Evolutionary conservation across 352 stramenopile genomes (phyloP).

Genomic region (Pythium angustatum): DNA sequence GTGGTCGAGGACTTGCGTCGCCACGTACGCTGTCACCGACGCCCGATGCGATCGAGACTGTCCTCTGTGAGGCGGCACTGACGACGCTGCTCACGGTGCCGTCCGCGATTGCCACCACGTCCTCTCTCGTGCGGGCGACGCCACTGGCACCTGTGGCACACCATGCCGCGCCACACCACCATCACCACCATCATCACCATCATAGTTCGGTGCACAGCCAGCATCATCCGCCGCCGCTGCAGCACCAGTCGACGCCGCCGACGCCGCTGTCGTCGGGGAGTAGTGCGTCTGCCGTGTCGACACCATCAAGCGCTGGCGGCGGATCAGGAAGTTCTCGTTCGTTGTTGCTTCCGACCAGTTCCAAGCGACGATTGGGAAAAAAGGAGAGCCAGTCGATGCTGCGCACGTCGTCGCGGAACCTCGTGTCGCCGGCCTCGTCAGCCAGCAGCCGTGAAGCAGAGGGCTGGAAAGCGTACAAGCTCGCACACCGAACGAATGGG

Average conservation of each 20-base stretch:
- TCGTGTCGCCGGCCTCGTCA: conserved; percentile 24
- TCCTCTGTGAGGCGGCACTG: conserved; percentile 52
- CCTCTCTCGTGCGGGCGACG: background rate
- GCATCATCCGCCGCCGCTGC: background rate
- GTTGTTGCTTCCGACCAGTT: conserved; percentile 10
- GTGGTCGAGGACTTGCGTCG: background rate
- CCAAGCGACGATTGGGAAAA: conserved; percentile 28
- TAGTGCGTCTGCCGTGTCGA: conserved; percentile 1
- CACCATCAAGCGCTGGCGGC: background rate
- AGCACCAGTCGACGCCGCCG: conserved; percentile 1
- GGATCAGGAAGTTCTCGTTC: conserved; percentile 10
- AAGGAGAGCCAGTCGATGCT: conserved; percentile 26
- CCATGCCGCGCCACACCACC: background rate
- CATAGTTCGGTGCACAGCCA: background rate
- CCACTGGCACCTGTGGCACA: conserved; percentile 1
- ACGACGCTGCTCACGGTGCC: conserved; percentile 16
- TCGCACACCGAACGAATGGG: conserved; percentile 60
- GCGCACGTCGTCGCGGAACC: conserved; percentile 24
- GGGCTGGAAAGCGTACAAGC: conserved; percentile 62
- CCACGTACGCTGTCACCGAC: background rate
- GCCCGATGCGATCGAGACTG: conserved; percentile 56
- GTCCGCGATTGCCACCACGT: background rate
- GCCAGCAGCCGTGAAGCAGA: conserved; percentile 27
- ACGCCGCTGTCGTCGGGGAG: conserved; percentile 3
- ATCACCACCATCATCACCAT: too few relatives aligned